Evolutionary conservation across 176 grass and related monocot species (phyloP).

Genomic region (Rhynchospora breviuscula): DNA sequence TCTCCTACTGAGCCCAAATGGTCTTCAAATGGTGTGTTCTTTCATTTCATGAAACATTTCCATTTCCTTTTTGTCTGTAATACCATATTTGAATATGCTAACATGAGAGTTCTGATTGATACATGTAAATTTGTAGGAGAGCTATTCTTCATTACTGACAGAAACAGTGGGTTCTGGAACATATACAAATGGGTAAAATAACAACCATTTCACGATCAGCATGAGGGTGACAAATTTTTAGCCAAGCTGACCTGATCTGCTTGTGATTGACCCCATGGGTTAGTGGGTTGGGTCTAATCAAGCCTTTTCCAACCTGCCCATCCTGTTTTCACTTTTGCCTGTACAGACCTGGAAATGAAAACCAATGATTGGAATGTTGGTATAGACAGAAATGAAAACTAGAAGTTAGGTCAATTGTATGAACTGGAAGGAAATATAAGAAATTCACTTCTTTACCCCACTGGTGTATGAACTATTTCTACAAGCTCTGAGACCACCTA

Average conservation of each 20-base stretch:
- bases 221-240: background rate
- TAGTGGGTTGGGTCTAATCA: background rate
- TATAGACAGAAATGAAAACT: background rate
- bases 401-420: background rate
- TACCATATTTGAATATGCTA: background rate
- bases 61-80: background rate
- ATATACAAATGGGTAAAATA: slow-evolving; percentile 84
- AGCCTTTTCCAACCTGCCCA: background rate
- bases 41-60: background rate
- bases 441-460: background rate
- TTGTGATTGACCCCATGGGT: background rate
- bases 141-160: slow-evolving; percentile 89
- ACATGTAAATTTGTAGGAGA: slow-evolving; percentile 52
- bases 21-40: slow-evolving; percentile 66
- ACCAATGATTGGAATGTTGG: background rate
- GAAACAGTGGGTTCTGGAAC: slow-evolving; percentile 86
- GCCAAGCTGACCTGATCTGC: background rate
- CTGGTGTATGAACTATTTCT: background rate
- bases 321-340: background rate
- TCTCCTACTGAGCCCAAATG: slow-evolving; percentile 92
- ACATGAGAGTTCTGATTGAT: slow-evolving; percentile 16
- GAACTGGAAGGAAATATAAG: background rate
- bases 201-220: background rate
- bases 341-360: background rate
- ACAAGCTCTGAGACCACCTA: background rate